Conservation (phyloP, 805 yeast genomes). For the Yarrowia yakushimensis region DNA sequence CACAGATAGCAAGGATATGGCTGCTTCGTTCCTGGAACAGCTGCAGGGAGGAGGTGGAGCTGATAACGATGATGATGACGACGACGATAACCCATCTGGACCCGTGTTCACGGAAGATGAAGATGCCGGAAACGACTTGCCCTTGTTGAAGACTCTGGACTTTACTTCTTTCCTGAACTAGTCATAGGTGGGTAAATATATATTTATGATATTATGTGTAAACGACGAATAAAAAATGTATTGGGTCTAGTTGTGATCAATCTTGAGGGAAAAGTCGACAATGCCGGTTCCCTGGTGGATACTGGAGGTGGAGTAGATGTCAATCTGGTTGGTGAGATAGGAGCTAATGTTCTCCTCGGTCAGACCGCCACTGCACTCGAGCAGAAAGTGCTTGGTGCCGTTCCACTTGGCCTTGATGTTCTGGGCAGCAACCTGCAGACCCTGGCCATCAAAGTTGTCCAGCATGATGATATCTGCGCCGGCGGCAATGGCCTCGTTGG, state of each 20-base stretch:
- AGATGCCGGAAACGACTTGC: constrained; percentile 11
- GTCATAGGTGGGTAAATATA: background rate
- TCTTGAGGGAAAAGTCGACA: constrained; percentile 81
- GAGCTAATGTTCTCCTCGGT: constrained; percentile 60
- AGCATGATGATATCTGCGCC: constrained; percentile 96
- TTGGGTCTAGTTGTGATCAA: constrained; percentile 41
- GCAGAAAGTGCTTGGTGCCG: constrained; percentile 49
- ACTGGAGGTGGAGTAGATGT: constrained; percentile 84
- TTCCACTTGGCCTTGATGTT: constrained; percentile 57
- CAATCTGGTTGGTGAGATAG: constrained; percentile 74
- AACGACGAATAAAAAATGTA: too few species aligned
- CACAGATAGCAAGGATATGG: background rate
- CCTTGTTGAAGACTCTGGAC: constrained; percentile 12
- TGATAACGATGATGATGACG: constrained; percentile 7
- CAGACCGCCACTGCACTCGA: constrained; percentile 93
- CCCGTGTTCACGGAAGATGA: constrained; percentile 12
- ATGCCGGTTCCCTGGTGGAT: constrained; percentile 88
- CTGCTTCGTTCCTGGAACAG: constrained; percentile 19
- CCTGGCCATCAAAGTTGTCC: constrained; percentile 75
- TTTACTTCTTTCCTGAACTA: constrained; percentile 11
- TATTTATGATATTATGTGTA: background rate
- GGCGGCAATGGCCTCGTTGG: constrained; percentile 86
- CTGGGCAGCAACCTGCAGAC: constrained; percentile 60
- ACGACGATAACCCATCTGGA: constrained; percentile 16
- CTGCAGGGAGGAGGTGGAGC: constrained; percentile 12